Evolutionary conservation across 2,329 filamentous ascomycete genomes (phyloP), one percentile per base, ranked within the genome.

Genomic region (Fusarium sp.): DNA sequence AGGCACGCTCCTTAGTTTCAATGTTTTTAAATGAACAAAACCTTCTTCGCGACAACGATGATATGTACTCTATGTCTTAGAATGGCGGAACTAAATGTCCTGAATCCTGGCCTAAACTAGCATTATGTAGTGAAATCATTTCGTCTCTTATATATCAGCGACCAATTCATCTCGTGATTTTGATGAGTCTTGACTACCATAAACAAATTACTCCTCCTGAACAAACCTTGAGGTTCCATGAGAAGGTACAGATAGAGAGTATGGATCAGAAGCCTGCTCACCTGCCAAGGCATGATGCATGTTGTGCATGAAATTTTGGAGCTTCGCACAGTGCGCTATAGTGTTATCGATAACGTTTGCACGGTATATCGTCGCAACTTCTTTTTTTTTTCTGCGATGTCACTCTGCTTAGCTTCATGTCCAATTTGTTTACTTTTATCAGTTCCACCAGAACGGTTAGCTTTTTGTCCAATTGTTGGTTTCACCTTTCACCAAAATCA

Each of bases 301-400:
- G 47, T 53, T 53, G 38, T 59, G 38, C 29, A 32, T 42, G 11
- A 3, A 24, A 27, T 3, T 20, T 8, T 40, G 30, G 18, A 22
- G 16, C 29, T n/a, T 44, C 22, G 15, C 6, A 58, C 44, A 59
- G 52, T 65, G 27, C 5, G 1, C 4, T 1, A 24, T 20, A 34
- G 32, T 29, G 27, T 20, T 66, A 66, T 66, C 61, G 32, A 12
- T 32, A 4, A 0, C 6, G 10, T 16, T 8, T 18, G 7, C 30
- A 60, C 53, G 6, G 38, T 59, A 7, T 5, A 1, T 3, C 20
- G 32, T 47, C 46, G 29, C 15, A 20, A 65, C 49, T 54, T 65
- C 44, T 54, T 63, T 46, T 63, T 63, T 59, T 54, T 47, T 34
- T 51, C 50, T 20, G n/a, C 18, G 30, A 32, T 24, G 29, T 32